phyloP scores from a whole-genome alignment of 768 basidiomycete species.

The Piloderma croceum region DNA sequence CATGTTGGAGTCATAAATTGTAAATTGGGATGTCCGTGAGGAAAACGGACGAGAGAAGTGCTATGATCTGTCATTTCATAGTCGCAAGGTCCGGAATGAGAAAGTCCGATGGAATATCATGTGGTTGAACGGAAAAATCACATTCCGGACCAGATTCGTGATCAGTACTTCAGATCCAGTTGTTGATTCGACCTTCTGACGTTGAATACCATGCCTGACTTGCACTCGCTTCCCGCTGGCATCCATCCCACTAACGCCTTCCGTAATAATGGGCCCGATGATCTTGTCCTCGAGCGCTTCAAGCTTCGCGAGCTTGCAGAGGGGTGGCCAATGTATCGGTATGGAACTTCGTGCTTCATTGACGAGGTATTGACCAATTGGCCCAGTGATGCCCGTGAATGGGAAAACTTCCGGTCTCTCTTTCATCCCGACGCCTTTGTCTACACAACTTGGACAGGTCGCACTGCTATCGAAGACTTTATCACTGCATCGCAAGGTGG shows the following conservation, averaged over 20 bases:
- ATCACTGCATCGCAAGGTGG: constrained; percentile 13
- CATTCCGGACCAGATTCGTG: too few species aligned
- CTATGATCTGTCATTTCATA: too few species aligned
- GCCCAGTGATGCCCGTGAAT: constrained; percentile 17
- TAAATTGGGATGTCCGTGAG: too few species aligned
- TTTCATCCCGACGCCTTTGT: constrained; percentile 18
- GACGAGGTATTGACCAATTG: neutral
- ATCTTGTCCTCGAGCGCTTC: constrained; percentile 15
- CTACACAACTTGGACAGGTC: constrained; percentile 19
- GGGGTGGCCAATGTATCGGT: constrained; percentile 22
- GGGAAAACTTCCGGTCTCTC: constrained; percentile 19
- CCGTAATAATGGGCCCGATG: constrained; percentile 18
- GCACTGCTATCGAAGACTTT: constrained; percentile 17
- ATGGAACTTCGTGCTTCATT: neutral
- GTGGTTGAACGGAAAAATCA: too few species aligned
- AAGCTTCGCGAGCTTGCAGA: constrained; percentile 20
- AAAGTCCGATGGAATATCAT: too few species aligned
- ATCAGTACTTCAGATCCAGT: too few species aligned
- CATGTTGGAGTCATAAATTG: too few species aligned
- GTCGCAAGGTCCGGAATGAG: too few species aligned
- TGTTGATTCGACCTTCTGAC: too few species aligned
- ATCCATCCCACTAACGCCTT: constrained; percentile 16
- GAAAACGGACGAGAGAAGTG: too few species aligned
- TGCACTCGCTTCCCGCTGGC: constrained; percentile 17
- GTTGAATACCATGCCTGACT: constrained; percentile 14